phyloP scores from a whole-genome alignment of 768 basidiomycete genomes.

The Holtermannia corniformis region DNA sequence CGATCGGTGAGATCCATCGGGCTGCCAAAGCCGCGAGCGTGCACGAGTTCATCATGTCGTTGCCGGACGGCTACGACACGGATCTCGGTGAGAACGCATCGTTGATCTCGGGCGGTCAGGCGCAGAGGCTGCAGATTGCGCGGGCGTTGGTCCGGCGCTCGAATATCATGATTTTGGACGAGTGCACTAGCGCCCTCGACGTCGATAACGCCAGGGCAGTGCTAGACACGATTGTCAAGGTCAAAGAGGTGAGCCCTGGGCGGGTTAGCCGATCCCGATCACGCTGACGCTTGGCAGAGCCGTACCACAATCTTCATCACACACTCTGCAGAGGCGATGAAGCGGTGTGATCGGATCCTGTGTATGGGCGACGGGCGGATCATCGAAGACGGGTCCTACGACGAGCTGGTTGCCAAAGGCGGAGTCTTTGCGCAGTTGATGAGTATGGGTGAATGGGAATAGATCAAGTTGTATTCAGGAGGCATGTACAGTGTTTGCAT shows the following conservation, averaged over 20 bases:
- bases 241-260: slow-evolving; percentile 48
- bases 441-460: slow-evolving; percentile 63
- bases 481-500: no score
- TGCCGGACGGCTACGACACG: slow-evolving; percentile 81
- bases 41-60: slow-evolving; percentile 70
- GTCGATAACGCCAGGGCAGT: slow-evolving; percentile 72
- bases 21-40: slow-evolving; percentile 73
- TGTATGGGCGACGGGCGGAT: slow-evolving; percentile 69
- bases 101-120: slow-evolving; percentile 89
- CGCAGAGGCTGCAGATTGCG: slow-evolving; percentile 84
- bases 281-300: slow-evolving; percentile 9
- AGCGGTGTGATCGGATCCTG: slow-evolving; percentile 78
- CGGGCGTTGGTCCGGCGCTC: slow-evolving; percentile 71
- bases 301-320: slow-evolving; percentile 85
- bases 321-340: slow-evolving; percentile 84
- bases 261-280: not conserved
- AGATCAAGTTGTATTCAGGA: not conserved
- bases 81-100: slow-evolving; percentile 79
- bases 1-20: slow-evolving; percentile 52
- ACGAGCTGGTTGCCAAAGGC: slow-evolving; percentile 55
- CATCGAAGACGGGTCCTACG: slow-evolving; percentile 68
- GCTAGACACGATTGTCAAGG: slow-evolving; percentile 60
- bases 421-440: slow-evolving; percentile 72
- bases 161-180: slow-evolving; percentile 74
- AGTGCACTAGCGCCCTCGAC: slow-evolving; percentile 90